Conservation (phyloP, 306 rosid genomes). For the Glycine soja region DNA sequence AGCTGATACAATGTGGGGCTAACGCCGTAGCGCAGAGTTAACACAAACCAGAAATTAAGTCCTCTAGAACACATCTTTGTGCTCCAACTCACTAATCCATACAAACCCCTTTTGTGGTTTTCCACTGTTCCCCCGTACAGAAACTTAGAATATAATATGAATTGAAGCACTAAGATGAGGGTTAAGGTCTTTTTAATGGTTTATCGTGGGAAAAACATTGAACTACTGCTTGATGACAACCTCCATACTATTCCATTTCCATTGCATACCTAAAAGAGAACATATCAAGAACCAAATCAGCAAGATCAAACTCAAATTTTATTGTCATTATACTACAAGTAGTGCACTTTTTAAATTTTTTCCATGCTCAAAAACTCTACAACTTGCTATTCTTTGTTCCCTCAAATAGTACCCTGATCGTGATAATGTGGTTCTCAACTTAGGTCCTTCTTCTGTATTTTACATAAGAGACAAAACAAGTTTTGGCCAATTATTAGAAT, state of each 20-base stretch:
- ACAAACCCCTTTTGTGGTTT: slow-evolving; percentile 2
- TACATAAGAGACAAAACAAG: slow-evolving; percentile 25
- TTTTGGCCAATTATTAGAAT: slow-evolving; percentile 36
- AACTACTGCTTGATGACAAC: slow-evolving; percentile 39
- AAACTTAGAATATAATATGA: slow-evolving; percentile 13
- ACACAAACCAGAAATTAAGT: neutral
- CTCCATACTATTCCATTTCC: slow-evolving; percentile 36
- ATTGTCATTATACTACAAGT: slow-evolving; percentile 31
- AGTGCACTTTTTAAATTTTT: slow-evolving; percentile 1
- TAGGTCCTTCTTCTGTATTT: neutral
- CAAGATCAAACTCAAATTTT: neutral
- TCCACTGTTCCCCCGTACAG: neutral
- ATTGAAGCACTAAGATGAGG: slow-evolving; percentile 37
- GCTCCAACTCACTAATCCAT: slow-evolving; percentile 64
- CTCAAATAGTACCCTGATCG: slow-evolving; percentile 5
- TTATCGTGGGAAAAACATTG: slow-evolving; percentile 20
- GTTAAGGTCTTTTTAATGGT: neutral
- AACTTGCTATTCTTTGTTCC: slow-evolving; percentile 30
- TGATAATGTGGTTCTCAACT: slow-evolving; percentile 33
- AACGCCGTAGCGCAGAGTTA: neutral
- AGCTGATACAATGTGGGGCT: neutral
- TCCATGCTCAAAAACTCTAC: slow-evolving; percentile 14
- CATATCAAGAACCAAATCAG: slow-evolving; percentile 33
- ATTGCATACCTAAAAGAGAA: slow-evolving; percentile 29
- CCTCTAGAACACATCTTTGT: slow-evolving; percentile 48